Base-by-base conservation (phyloP, 1,284 basidiomycete species). In the Pseudozyma flocculosa region DNA sequence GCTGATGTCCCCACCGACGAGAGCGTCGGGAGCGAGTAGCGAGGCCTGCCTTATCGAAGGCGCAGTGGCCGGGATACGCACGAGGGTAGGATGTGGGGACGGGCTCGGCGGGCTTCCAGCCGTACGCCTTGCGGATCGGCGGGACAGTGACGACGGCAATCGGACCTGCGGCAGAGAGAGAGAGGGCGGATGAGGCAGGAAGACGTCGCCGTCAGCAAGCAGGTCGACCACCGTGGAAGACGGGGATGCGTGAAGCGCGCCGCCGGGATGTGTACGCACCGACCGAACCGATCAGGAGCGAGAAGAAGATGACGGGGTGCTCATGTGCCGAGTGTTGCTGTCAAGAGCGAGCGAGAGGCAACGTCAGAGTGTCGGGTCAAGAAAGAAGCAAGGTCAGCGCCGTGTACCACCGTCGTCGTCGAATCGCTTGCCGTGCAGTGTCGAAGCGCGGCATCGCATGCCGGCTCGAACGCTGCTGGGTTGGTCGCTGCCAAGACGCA, bases 231-330 rank as follows among this genome's bases (percentile, higher is more conserved):
- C n/a, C n/a, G n/a, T n/a, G n/a, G n/a, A n/a, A n/a, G n/a, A n/a
- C n/a, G n/a, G n/a, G n/a, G n/a, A n/a, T n/a, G n/a, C n/a, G n/a
- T n/a, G n/a, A n/a, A n/a, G n/a, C n/a, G n/a, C n/a, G n/a, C n/a
- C n/a, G n/a, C n/a, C n/a, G n/a, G n/a, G n/a, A n/a, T n/a, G 26
- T 8, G 9, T 3, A 54, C 77, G 42, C 36, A 71, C 79, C 79
- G 37, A 77, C 60, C 11, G 67, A 74, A 40, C 92, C 92, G 56
- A 95, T 80, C 47, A 86, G 79, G 76, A 88, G 83, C 8, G 91
- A 89, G 82, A 87, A 95, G 82, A 94, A 93, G 79, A 95, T 85
- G 73, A 90, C 88, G 34, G 92, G 92, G 70, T 86, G 86, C 81
- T 95, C 92, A 81, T 96, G 93, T 34, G 92, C 90, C 73, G 87